Evolutionary conservation across 257 asterid genomes (phyloP).

Genomic region (Verbena officinalis): DNA sequence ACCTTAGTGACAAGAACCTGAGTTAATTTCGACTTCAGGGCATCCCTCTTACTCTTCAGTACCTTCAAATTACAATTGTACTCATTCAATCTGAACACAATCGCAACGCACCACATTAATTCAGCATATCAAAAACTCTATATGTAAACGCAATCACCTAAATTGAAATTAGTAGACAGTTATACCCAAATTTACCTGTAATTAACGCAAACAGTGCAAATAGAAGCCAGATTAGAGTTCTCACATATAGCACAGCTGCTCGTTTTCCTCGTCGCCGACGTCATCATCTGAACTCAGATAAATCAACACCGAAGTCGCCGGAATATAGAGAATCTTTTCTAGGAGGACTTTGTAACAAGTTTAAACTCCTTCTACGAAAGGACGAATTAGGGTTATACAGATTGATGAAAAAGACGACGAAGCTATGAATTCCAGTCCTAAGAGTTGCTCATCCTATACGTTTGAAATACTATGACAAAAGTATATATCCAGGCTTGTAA

Average conservation of each 20-base stretch:
- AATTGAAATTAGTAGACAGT: background rate
- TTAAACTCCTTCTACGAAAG: background rate
- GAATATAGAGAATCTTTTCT: background rate
- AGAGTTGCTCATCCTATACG: background rate
- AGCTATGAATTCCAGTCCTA: background rate
- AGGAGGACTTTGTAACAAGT: background rate
- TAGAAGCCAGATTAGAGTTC: conserved; percentile 77
- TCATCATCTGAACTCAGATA: conserved; percentile 28
- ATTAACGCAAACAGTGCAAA: conserved; percentile 83
- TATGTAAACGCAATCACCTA: conserved; percentile 2
- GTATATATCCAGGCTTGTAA: too few relatives aligned
- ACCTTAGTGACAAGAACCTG: conserved; percentile 89
- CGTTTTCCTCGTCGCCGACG: conserved; percentile 53
- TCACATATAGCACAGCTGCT: conserved; percentile 84
- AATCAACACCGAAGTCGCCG: conserved; percentile 8
- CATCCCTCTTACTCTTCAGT: conserved; percentile 73
- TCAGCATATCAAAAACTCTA: conserved; percentile 11
- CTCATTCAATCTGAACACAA: conserved; percentile 67
- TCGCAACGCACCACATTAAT: conserved; percentile 20
- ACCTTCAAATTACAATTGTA: conserved; percentile 57
- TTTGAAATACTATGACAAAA: too few relatives aligned
- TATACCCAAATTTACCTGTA: conserved; percentile 50
- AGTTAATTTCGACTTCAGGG: conserved; percentile 68
- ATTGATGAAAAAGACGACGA: conserved; percentile 1
- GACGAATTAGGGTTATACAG: conserved; percentile 21